Percentiles rank a stretch among this genome's conserved stretches.
These are phyloP conservation scores for Fusarium bactridioides DNA, from an alignment of 2,329 filamentous ascomycete species.

Conservation along the genomic window DNA sequence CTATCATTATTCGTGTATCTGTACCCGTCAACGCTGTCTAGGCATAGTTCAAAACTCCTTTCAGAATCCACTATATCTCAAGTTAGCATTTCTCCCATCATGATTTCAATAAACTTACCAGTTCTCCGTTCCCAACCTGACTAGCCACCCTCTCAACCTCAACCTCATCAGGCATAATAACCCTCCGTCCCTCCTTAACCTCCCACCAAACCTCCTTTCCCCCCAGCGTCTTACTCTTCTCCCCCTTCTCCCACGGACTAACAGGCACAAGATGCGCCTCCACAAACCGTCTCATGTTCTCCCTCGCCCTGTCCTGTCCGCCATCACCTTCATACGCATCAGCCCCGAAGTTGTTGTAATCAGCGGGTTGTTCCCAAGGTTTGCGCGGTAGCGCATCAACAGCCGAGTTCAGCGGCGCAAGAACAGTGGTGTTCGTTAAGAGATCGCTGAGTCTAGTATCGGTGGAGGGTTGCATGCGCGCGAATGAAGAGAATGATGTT, in stretches of 20 bases:
- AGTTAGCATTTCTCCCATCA: background rate
- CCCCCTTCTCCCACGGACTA: constrained; percentile 76
- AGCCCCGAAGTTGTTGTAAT: constrained; percentile 73
- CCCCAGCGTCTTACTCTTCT: constrained; percentile 70
- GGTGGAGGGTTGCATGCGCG: constrained; percentile 76
- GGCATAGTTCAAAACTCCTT: constrained; percentile 58
- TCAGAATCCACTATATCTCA: constrained; percentile 68
- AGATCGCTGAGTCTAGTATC: constrained; percentile 73
- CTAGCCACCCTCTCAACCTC: constrained; percentile 79
- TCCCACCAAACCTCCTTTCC: constrained; percentile 84
- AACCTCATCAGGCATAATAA: constrained; percentile 81
- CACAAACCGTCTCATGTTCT: constrained; percentile 82
- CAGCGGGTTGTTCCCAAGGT: constrained; percentile 81
- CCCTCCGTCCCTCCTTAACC: constrained; percentile 69
- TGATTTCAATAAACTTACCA: constrained; percentile 55
- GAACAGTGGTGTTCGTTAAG: constrained; percentile 77
- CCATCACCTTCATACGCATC: constrained; percentile 78
- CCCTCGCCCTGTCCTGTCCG: constrained; percentile 77
- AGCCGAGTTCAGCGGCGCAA: constrained; percentile 86
- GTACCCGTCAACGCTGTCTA: constrained; percentile 2
- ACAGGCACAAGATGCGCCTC: constrained; percentile 81
- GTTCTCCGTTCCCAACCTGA: constrained; percentile 85
- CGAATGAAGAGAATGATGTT: constrained; percentile 84
- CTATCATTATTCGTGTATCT: constrained; percentile 28
- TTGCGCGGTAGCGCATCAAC: constrained; percentile 82